These are phyloP conservation scores for Terfezia claveryi DNA, from an alignment of 495 filamentous ascomycete genomes.

Conservation along the genomic window DNA sequence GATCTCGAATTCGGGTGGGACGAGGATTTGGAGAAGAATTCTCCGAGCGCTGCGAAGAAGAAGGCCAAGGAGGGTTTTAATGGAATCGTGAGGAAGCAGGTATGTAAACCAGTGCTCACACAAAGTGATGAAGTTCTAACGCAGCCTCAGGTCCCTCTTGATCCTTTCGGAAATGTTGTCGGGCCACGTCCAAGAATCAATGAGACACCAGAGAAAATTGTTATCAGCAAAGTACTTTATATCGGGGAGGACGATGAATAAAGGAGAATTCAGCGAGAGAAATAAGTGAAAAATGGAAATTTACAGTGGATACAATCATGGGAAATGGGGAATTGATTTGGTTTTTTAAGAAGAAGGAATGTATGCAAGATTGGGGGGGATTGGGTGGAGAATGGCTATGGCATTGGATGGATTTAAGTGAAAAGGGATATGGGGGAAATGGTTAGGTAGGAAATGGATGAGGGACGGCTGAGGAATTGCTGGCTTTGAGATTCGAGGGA, in stretches of 20 bases:
- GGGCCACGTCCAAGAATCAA: background rate
- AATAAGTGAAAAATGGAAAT: background rate
- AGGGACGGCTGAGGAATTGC: background rate
- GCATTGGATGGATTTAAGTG: too few species aligned
- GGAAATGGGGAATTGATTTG: background rate
- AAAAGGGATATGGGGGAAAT: background rate
- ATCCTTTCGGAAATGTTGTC: background rate
- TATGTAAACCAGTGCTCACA: background rate
- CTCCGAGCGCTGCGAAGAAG: background rate
- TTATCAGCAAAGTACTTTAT: background rate
- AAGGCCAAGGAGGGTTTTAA: background rate
- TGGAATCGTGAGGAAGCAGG: background rate
- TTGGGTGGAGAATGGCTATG: too few species aligned
- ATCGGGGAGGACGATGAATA: background rate
- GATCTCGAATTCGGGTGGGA: background rate
- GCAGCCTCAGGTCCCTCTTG: background rate
- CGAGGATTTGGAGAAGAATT: background rate
- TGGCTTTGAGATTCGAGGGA: background rate
- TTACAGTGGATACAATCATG: background rate
- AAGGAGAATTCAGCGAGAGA: background rate
- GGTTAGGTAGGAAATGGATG: background rate
- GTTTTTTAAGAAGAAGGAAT: background rate
- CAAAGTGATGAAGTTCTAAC: background rate
- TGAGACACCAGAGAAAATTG: background rate
- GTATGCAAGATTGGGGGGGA: too few species aligned